Evolutionary conservation across 805 yeast species (phyloP), one percentile per base, ranked within the genome.

Genomic region (Barnettozyma vustinii): DNA sequence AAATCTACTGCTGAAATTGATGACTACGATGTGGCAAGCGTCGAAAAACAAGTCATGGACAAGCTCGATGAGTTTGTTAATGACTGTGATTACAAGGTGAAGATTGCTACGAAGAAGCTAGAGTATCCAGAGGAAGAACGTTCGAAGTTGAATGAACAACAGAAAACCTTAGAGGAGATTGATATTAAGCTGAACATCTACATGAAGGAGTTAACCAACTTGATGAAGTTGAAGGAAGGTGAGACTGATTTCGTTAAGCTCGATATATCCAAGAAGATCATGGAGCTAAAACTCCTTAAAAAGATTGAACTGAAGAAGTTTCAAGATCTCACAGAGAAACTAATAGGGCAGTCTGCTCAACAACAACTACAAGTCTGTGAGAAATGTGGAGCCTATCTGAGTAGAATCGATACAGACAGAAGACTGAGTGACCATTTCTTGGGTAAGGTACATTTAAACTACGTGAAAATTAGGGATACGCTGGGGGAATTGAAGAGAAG

Each of bases 301-400:
- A 78, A 74, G 26, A 61, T 62, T 18, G 67, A 81, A 16, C 79
- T 83, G 1, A 78, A 76, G 46, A 76, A 74, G 44, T 81, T 85
- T 4, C 68, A 84, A 39, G 74, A 71, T 23, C 66, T 85, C 7
- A 76, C 83, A 13, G 96, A 87, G 49, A 82, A 80, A 59, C 74
- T 84, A 10, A 50, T 50, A 8, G 94, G 95, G 2, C 92, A 87
- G 56, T 78, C 90, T 12, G 88, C 94, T 1, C 96, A 87, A 60
- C 97, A 91, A 59, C 87, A 88, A 63, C 71, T 91, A 42, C 97
- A 90, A 64, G 96, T 88, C 1, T 91, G 98, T 66, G 86, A 80
- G 54, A 81, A 80, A 1, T 91, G 98, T 67, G 96, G 96, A 1
- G 96, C 96, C 0, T 89, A 84, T 60, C 70, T 92, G 36, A 86